Conservation (phyloP, 768 basidiomycete species). For the Nevesoporus exiguus region DNA sequence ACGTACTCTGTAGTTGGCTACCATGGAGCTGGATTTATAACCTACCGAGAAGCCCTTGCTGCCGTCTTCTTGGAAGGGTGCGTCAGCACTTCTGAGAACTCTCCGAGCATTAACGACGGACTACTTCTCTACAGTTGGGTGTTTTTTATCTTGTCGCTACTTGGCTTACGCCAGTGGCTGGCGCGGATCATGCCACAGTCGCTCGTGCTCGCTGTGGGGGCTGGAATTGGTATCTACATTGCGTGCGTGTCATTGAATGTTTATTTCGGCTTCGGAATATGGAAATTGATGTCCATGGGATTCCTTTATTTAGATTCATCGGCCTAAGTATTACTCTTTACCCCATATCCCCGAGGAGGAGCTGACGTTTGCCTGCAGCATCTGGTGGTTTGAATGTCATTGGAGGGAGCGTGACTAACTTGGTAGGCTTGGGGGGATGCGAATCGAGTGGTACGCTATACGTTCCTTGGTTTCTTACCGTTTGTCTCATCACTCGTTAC, state of each 20-base stretch:
- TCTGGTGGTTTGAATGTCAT: conserved; percentile 69
- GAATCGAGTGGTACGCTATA: conserved; percentile 40
- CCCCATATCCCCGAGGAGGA: background rate
- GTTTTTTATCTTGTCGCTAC: conserved; percentile 73
- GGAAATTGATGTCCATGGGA: conserved; percentile 9
- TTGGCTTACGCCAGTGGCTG: conserved; percentile 88
- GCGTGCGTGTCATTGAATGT: conserved; percentile 47
- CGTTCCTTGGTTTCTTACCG: conserved; percentile 1
- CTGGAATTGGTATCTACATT: conserved; percentile 86
- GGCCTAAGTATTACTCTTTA: conserved; percentile 53
- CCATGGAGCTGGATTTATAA: conserved; percentile 66
- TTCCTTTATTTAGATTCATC: conserved; percentile 51
- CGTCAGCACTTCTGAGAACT: conserved; percentile 3
- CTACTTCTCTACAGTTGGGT: conserved; percentile 53
- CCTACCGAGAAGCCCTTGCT: conserved; percentile 75
- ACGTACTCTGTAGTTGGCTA: conserved; percentile 86
- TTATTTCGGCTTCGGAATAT: background rate
- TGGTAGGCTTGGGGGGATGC: conserved; percentile 79
- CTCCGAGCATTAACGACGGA: background rate
- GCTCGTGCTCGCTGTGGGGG: conserved; percentile 77
- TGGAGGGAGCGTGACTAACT: conserved; percentile 65
- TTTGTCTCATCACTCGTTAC: conserved; percentile 8
- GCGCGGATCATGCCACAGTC: conserved; percentile 87
- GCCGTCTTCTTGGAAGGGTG: conserved; percentile 89
- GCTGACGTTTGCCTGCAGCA: conserved; percentile 36